These are phyloP conservation scores for Elongisporangium prolatum DNA, from an alignment of 352 stramenopile genomes.

Conservation along the genomic window DNA sequence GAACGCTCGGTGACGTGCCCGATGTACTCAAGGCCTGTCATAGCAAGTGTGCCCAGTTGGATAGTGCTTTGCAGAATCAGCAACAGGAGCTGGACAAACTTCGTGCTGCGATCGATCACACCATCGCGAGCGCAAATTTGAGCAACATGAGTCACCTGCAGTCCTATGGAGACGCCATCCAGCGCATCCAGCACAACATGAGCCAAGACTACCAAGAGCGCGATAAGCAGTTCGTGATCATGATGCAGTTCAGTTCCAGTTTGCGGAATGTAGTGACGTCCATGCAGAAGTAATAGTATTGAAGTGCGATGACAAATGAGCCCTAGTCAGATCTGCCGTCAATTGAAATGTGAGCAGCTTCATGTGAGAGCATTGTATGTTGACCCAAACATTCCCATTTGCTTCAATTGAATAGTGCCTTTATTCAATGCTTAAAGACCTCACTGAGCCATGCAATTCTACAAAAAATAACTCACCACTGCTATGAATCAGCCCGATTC, in stretches of 20 bases:
- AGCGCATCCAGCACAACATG: constrained; percentile 28
- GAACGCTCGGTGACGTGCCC: constrained; percentile 33
- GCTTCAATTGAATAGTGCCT: too few species aligned
- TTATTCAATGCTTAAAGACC: too few species aligned
- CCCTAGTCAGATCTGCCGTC: too few species aligned
- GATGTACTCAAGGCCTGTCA: constrained; percentile 38
- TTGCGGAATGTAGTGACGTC: constrained; percentile 19
- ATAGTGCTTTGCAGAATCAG: constrained; percentile 17
- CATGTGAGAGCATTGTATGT: too few species aligned
- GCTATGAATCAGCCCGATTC: too few species aligned
- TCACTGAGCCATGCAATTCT: too few species aligned
- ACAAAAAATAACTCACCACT: too few species aligned
- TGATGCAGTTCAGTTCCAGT: constrained; percentile 54
- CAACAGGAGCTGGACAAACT: constrained; percentile 26
- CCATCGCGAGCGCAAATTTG: constrained; percentile 40
- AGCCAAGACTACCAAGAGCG: constrained; percentile 24
- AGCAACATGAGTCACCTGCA: constrained; percentile 35
- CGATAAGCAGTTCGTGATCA: constrained; percentile 56
- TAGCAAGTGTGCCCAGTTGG: constrained; percentile 39
- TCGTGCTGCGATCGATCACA: constrained; percentile 33
- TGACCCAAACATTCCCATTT: too few species aligned
- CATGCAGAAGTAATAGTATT: too few species aligned
- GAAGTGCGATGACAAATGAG: too few species aligned
- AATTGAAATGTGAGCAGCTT: neutral
- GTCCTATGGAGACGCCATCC: constrained; percentile 29